Conservation (phyloP, 805 yeast species). For the Zygoascus biomembranicola region DNA sequence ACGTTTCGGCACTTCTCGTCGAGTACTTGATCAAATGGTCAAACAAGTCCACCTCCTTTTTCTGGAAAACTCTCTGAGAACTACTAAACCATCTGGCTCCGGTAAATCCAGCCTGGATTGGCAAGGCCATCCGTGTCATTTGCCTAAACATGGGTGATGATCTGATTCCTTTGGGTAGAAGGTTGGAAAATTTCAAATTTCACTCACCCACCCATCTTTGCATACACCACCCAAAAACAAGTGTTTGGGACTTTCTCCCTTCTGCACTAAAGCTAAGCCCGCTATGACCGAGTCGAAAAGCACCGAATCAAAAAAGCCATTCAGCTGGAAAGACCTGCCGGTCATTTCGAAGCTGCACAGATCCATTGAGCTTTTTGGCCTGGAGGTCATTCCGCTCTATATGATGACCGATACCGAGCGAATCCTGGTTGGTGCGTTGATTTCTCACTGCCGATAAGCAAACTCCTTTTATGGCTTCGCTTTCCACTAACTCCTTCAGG, state of each 20-base stretch:
- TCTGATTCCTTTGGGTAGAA: too few species aligned
- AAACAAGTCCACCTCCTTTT: not conserved
- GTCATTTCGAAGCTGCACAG: not conserved
- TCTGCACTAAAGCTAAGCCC: too few species aligned
- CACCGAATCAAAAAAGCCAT: too few species aligned
- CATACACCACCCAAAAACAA: too few species aligned
- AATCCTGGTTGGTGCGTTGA: constrained; percentile 11
- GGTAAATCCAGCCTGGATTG: too few species aligned
- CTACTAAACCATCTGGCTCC: too few species aligned
- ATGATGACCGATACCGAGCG: constrained; percentile 13
- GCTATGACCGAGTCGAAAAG: too few species aligned
- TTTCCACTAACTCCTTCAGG: constrained; percentile 3
- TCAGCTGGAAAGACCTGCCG: not conserved
- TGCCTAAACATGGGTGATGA: too few species aligned
- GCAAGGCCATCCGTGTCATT: too few species aligned
- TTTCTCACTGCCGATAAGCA: not conserved
- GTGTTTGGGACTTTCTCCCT: too few species aligned
- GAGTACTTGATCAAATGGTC: not conserved
- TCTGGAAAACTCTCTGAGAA: not conserved
- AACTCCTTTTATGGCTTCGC: not conserved
- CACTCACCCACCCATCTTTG: too few species aligned
- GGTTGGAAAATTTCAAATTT: too few species aligned
- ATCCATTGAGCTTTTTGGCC: not conserved
- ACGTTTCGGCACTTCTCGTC: not conserved
- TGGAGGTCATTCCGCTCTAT: constrained; percentile 12